phyloP scores from a whole-genome alignment of 208 protist species.

The Wallacemonas rigidus region DNA sequence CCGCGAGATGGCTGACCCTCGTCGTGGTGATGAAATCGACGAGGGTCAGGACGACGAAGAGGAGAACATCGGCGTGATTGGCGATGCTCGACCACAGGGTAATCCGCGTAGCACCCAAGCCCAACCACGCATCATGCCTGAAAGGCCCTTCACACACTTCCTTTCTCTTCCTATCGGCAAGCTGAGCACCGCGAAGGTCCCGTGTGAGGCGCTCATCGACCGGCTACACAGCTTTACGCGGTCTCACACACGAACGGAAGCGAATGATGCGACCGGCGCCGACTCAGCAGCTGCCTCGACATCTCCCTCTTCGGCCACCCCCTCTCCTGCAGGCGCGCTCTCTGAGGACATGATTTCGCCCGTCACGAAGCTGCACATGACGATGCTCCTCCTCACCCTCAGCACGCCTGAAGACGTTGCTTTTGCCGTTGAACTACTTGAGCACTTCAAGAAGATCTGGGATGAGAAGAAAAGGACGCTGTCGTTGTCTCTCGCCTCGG shows the following conservation, averaged over 20 bases:
- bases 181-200: conserved; percentile 28
- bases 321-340: not conserved
- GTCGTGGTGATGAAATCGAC: conserved; percentile 5
- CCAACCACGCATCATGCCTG: conserved; percentile 19
- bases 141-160: conserved; percentile 80
- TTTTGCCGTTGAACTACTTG: conserved; percentile 57
- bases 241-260: not conserved
- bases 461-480: conserved; percentile 19
- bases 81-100: not conserved
- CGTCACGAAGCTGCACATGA: conserved; percentile 64
- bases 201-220: conserved; percentile 30
- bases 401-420: conserved; percentile 42
- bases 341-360: conserved; percentile 52
- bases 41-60: conserved; percentile 21
- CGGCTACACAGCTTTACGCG: conserved; percentile 27
- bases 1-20: conserved; percentile 9
- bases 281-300: not conserved
- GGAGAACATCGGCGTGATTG: not conserved
- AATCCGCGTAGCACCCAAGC: conserved; percentile 9
- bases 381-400: conserved; percentile 72
- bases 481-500: not conserved
- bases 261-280: not conserved
- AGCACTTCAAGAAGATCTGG: conserved; percentile 23
- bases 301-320: not conserved
- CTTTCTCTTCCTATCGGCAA: conserved; percentile 74